phyloP scores from a whole-genome alignment of 495 filamentous ascomycete species.

The Hapsidospora chrysogenum region DNA sequence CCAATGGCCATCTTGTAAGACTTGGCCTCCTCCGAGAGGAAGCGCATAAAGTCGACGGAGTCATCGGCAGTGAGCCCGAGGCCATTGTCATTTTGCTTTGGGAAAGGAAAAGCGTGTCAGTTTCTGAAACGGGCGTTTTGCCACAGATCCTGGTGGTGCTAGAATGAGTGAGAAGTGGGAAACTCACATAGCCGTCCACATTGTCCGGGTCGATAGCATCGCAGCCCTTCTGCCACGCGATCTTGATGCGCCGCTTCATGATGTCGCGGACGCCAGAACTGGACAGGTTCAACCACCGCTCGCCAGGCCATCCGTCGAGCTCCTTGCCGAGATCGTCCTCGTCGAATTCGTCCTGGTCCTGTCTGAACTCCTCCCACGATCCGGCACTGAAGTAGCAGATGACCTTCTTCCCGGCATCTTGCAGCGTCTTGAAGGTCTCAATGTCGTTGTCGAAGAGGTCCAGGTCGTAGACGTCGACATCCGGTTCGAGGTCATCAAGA shows the following conservation, averaged over 20 bases:
- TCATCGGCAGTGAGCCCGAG: constrained; percentile 35
- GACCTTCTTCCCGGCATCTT: constrained; percentile 18
- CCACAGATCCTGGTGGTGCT: not conserved
- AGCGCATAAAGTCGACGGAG: constrained; percentile 39
- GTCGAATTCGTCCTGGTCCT: constrained; percentile 36
- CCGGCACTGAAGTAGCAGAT: constrained; percentile 37
- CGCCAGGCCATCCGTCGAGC: constrained; percentile 45
- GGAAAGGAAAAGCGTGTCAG: too few relatives aligned
- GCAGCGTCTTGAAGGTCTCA: constrained; percentile 9
- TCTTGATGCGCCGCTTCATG: constrained; percentile 36
- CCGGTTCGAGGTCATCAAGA: not conserved
- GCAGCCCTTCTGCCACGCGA: constrained; percentile 43
- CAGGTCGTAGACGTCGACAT: not conserved
- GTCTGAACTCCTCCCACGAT: constrained; percentile 32
- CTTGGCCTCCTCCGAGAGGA: constrained; percentile 36
- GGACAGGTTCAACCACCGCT: constrained; percentile 47
- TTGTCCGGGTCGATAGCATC: constrained; percentile 62
- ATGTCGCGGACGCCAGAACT: constrained; percentile 40
- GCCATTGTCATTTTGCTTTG: constrained; percentile 31
- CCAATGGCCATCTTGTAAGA: constrained; percentile 34
- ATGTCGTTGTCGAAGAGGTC: constrained; percentile 13
- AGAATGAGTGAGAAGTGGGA: not conserved
- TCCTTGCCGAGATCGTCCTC: constrained; percentile 30
- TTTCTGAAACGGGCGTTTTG: too few relatives aligned
- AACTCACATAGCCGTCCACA: constrained; percentile 39